Evolutionary conservation across 768 basidiomycete genomes (phyloP), one percentile per base, ranked within the genome.

Genomic region (Mycena haematopus): DNA sequence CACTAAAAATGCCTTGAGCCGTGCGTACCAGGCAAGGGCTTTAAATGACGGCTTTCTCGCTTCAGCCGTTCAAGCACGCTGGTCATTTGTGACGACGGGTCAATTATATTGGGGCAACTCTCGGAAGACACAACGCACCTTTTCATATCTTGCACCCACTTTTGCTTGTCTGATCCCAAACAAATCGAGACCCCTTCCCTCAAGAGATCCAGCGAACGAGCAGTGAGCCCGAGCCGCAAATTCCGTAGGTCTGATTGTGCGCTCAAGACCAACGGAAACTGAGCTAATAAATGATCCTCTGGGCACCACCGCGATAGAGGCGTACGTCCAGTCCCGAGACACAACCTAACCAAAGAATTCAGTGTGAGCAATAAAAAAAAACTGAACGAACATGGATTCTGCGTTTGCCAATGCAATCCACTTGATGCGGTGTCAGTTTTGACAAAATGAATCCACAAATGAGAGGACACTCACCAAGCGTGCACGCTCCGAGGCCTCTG

Each of bases 371-470:
- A 10, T 21, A 6, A 9, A n/a, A 22, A 49, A 49, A 24, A 3
- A 36, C 4, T 8, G 13, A 56, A 45, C 51, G 8, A 3, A 63
- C 62, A 63, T 49, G 10, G 62, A 63, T 42, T 63, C 62, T 2
- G 51, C 38, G 15, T 63, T 63, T 11, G 56, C 54, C 0, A 63
- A 33, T 6, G 62, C 51, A 33, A 63, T 33, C 62, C 62, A 63
- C 62, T 63, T 35, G 2, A 35, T 52, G 4, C 9, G 27, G 21
- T 51, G 22, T 35, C 47, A 27, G 29, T 24, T 35, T 21, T 2
- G 14, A n/a, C 11, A 24, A 10, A 22, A 24, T 42, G 4, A 21
- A 33, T 40, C 2, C 13, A 17, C 6, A 31, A 9, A 31, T 9
- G 4, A 36, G 22, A 15, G 42, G 1, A 24, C 9, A 46, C 61